These are phyloP conservation scores for Chaetomiaceae sp. DNA, from an alignment of 2,329 filamentous ascomycete species.

Conservation along the genomic window DNA sequence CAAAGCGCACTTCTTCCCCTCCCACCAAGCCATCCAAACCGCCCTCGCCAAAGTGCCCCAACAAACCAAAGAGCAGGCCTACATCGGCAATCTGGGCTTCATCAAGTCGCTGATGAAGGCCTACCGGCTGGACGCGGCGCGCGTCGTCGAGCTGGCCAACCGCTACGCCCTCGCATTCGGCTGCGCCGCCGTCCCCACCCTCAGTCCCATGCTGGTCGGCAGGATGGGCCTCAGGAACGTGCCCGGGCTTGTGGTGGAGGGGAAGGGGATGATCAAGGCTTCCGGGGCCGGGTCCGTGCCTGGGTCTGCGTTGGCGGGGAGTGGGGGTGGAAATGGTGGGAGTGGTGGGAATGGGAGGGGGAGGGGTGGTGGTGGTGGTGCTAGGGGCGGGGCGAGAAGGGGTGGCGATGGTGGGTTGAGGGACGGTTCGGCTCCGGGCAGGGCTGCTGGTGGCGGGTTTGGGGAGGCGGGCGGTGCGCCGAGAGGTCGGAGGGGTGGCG, in stretches of 20 bases:
- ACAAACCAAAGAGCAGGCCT: slow-evolving; percentile 21
- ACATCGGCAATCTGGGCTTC: slow-evolving; percentile 25
- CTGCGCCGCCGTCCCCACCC: slow-evolving; percentile 39
- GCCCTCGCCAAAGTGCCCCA: slow-evolving; percentile 21
- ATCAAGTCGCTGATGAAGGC: slow-evolving; percentile 34
- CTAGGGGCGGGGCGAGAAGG: neutral
- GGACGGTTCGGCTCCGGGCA: no score
- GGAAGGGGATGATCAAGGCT: neutral
- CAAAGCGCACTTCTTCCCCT: slow-evolving; percentile 15
- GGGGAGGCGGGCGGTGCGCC: neutral
- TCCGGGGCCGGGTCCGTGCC: no score
- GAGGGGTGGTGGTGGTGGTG: neutral
- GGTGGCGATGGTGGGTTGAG: neutral
- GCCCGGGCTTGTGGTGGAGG: slow-evolving; percentile 36
- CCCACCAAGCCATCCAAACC: slow-evolving; percentile 16
- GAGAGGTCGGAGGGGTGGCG: neutral
- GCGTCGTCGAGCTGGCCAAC: slow-evolving; percentile 46
- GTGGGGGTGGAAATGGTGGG: neutral
- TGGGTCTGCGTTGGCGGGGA: neutral
- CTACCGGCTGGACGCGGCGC: slow-evolving; percentile 12
- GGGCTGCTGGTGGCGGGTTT: neutral
- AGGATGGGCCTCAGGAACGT: slow-evolving; percentile 55
- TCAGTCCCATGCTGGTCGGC: slow-evolving; percentile 42
- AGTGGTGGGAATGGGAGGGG: neutral
- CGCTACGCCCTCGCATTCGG: slow-evolving; percentile 44